These are phyloP conservation scores for Podospora tetraspora DNA, from an alignment of 495 filamentous ascomycete species.

Conservation along the genomic window DNA sequence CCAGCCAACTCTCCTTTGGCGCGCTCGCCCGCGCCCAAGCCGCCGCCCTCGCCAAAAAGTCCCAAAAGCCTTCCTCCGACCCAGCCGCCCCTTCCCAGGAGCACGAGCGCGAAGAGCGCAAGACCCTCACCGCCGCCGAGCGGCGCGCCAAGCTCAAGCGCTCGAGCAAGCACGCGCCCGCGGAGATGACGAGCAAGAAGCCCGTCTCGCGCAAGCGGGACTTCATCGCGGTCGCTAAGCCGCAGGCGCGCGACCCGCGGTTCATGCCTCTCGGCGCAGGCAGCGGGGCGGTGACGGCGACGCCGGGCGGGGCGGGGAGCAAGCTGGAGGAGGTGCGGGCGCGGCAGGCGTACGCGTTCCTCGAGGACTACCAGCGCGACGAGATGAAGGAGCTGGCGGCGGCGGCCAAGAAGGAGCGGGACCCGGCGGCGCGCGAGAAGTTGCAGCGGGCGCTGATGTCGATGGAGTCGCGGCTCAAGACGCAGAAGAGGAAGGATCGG, in stretches of 20 bases:
- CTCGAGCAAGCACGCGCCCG: conserved; percentile 80
- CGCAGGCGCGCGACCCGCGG: conserved; percentile 72
- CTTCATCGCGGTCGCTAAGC: conserved; percentile 53
- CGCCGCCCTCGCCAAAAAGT: conserved; percentile 43
- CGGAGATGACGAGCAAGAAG: conserved; percentile 70
- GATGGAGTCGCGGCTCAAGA: conserved; percentile 64
- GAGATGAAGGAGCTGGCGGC: conserved; percentile 71
- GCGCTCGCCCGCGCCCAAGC: conserved; percentile 80
- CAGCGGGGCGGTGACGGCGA: conserved; percentile 42
- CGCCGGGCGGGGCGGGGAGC: conserved; percentile 17
- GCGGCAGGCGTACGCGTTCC: conserved; percentile 71
- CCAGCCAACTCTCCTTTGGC: conserved; percentile 70
- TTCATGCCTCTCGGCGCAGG: conserved; percentile 55
- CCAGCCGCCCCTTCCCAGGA: not conserved
- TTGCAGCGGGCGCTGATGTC: conserved; percentile 62
- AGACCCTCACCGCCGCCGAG: conserved; percentile 7
- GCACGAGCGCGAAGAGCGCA: conserved; percentile 12
- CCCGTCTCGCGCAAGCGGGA: conserved; percentile 74
- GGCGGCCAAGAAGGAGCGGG: conserved; percentile 60
- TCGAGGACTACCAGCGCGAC: conserved; percentile 73
- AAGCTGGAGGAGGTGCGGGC: conserved; percentile 50
- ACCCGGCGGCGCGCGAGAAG: conserved; percentile 54
- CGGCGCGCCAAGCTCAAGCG: conserved; percentile 36
- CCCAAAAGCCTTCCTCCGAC: conserved; percentile 5
- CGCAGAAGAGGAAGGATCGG: conserved; percentile 60